These are phyloP conservation scores for Hibiscus trionum DNA, from an alignment of 345 rosid genomes.

Conservation along the genomic window DNA sequence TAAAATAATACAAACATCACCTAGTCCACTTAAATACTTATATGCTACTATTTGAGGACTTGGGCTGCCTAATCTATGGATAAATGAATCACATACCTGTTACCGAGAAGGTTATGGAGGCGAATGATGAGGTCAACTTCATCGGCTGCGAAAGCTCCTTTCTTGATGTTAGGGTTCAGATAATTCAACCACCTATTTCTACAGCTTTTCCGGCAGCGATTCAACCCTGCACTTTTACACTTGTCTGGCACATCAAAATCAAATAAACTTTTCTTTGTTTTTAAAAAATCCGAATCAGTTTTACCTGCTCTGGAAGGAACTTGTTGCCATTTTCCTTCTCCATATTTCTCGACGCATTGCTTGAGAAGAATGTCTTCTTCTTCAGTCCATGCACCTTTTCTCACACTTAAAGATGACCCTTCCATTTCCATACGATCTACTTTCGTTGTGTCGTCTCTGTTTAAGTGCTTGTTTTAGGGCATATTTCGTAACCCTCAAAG, in stretches of 20 bases:
- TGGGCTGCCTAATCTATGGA: too few species aligned
- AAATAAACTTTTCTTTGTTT: neutral
- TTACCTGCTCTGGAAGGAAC: slow-evolving; percentile 37
- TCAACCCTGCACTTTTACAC: slow-evolving; percentile 24
- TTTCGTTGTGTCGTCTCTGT: too few species aligned
- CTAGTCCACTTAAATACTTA: too few species aligned
- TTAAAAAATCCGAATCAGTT: too few species aligned
- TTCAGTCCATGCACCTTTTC: slow-evolving; percentile 42
- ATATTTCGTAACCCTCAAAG: too few species aligned
- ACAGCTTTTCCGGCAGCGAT: slow-evolving; percentile 46
- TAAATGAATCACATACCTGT: slow-evolving; percentile 19
- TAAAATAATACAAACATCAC: too few species aligned
- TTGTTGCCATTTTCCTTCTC: slow-evolving; percentile 39
- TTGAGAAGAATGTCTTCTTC: slow-evolving; percentile 39
- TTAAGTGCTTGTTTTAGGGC: too few species aligned
- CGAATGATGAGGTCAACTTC: slow-evolving; percentile 40
- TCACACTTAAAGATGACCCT: neutral
- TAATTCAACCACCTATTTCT: slow-evolving; percentile 46
- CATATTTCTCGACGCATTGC: slow-evolving; percentile 27
- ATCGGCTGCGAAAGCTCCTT: slow-evolving; percentile 32
- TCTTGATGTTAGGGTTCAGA: slow-evolving; percentile 36
- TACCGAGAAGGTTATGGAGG: slow-evolving; percentile 44
- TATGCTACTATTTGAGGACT: too few species aligned
- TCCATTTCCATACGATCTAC: neutral
- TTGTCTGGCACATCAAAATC: neutral